Base-by-base conservation (phyloP, 441 rosid species). In the Sinapis alba region DNA sequence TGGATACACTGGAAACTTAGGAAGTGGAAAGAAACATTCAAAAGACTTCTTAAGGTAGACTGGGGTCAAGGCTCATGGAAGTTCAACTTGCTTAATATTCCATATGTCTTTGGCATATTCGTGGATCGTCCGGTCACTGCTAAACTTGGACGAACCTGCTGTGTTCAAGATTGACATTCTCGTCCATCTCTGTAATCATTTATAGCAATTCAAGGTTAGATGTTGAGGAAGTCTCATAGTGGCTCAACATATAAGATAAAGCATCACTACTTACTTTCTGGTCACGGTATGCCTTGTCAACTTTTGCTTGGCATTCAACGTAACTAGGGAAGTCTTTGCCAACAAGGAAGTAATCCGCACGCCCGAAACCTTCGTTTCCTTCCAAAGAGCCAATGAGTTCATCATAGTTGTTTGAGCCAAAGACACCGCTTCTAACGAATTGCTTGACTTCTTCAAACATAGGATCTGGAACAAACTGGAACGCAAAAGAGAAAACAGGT, bases 241-340 rank as follows among this genome's bases (percentile, higher is more conserved):
- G 26, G 18, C 45, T 58, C 26, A 58, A 47, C 6, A 8, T 11
- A 50, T 66, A 28, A 6, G 27, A 13, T 43, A 27, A 64, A 45
- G 45, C 10, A 64, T 43, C 15, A 19, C 3, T 62, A 79, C 83
- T 82, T 68, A 90, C 99, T 84, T 83, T 86, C 76, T 89, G 88
- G 78, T 93, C 90, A 21, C 68, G 75, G 62, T 93, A 95, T 47
- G 99, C 97, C 80, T 87, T 62, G 3, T 93, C 98, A 0, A 95
- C 99, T 78, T 85, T 73, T 72, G 89, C 94, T 78, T 93, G 99
- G 84, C 97, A 93, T 78, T 93, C 88, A 45, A 93, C 43, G 83
- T 93, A 95, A 79, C 96, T 87, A 34, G 98, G 93, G 74, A 95
- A 95, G 85, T 95, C 99, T 80, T 89, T 89, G 80, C 97, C 97